These are phyloP conservation scores for Calophaca sinica DNA, from an alignment of 306 rosid genomes.

Conservation along the genomic window DNA sequence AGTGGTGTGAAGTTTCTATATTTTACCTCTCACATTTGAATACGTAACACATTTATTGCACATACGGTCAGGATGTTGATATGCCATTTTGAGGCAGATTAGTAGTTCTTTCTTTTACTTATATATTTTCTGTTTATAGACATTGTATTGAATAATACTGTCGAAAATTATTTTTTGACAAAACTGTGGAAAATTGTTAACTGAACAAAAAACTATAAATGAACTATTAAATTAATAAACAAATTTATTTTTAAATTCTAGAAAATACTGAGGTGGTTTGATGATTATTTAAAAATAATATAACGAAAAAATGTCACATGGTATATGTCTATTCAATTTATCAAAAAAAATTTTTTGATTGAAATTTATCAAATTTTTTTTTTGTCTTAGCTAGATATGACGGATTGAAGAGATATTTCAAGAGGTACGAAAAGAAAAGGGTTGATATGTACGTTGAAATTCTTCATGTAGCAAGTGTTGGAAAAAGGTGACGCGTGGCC, in stretches of 20 bases:
- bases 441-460: neutral
- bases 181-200: neutral
- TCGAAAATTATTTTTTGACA: too few relatives aligned
- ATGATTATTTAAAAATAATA: too few relatives aligned
- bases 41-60: too few relatives aligned
- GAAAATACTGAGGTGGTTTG: neutral
- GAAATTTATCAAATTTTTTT: too few relatives aligned
- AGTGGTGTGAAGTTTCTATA: too few relatives aligned
- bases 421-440: conserved; percentile 20
- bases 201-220: neutral
- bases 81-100: neutral
- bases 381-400: neutral
- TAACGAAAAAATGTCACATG: neutral
- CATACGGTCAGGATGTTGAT: neutral
- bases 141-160: neutral
- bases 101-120: neutral
- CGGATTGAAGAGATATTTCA: conserved; percentile 32
- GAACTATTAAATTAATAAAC: neutral
- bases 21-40: too few relatives aligned
- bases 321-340: neutral
- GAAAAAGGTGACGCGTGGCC: conserved; percentile 50
- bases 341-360: too few relatives aligned
- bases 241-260: neutral
- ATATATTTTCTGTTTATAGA: neutral
- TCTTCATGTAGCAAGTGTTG: conserved; percentile 23